Percentiles rank a stretch among this genome's conserved stretches.
Conservation (phyloP, 2,329 filamentous ascomycete genomes). For the Gaeumannomyces sp. region DNA sequence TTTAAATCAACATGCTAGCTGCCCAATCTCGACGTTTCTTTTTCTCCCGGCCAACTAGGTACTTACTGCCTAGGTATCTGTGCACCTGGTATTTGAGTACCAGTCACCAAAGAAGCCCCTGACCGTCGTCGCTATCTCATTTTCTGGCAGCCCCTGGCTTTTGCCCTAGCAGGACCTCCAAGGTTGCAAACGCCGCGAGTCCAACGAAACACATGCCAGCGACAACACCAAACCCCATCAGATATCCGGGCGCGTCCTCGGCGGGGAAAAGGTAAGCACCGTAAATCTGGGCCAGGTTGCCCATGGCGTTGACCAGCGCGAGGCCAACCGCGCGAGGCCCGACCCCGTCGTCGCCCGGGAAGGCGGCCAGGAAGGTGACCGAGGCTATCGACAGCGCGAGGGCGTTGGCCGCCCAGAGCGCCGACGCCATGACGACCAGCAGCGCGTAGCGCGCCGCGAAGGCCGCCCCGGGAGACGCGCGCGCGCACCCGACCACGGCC, state of each 20-base stretch:
- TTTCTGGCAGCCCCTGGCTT: background rate
- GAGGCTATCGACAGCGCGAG: conserved; percentile 44
- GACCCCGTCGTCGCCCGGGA: conserved; percentile 31
- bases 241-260: conserved; percentile 13
- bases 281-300: conserved; percentile 50
- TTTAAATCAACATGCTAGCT: too few species aligned
- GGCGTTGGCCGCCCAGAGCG: conserved; percentile 47
- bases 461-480: conserved; percentile 27
- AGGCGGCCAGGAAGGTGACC: conserved; percentile 42
- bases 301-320: conserved; percentile 47
- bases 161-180: conserved; percentile 11
- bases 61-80: too few species aligned
- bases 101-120: too few species aligned
- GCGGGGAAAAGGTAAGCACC: conserved; percentile 31
- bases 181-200: conserved; percentile 11
- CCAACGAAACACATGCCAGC: conserved; percentile 17
- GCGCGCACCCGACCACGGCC: conserved; percentile 26
- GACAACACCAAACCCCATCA: conserved; percentile 18
- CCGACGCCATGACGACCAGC: conserved; percentile 49
- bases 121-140: background rate
- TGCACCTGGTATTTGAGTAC: too few species aligned
- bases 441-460: conserved; percentile 47
- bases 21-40: too few species aligned
- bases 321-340: conserved; percentile 38
- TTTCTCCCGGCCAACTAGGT: too few species aligned